These are phyloP conservation scores for Allantophomopsis lycopodina DNA, from an alignment of 2,329 filamentous ascomycete genomes.

Conservation along the genomic window DNA sequence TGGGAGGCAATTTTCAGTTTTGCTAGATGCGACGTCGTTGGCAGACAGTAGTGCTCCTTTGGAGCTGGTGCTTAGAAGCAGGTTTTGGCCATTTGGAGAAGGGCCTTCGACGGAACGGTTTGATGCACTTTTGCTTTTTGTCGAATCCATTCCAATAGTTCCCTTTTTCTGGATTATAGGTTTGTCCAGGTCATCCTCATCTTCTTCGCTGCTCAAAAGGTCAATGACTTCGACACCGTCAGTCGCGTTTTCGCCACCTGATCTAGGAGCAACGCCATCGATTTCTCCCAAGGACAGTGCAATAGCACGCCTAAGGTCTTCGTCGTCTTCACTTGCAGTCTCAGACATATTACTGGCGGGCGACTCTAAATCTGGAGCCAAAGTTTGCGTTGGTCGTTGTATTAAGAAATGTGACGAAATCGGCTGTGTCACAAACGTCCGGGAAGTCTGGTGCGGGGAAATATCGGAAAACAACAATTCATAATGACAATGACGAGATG, in stretches of 20 bases:
- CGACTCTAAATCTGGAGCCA: no score
- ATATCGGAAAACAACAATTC: no score
- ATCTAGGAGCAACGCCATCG: neutral
- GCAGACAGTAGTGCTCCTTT: neutral
- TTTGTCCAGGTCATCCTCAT: slow-evolving; percentile 16
- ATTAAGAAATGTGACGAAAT: no score
- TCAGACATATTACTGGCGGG: slow-evolving; percentile 12
- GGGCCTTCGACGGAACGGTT: slow-evolving; percentile 5
- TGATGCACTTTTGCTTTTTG: neutral
- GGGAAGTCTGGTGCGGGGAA: no score
- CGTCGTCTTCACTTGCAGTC: slow-evolving; percentile 29
- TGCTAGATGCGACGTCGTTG: neutral
- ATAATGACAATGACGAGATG: no score
- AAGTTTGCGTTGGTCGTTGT: no score
- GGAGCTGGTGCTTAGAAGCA: neutral
- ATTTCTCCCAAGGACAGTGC: slow-evolving; percentile 35
- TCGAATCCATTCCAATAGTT: neutral
- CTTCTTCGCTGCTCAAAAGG: slow-evolving; percentile 19
- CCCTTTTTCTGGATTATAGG: slow-evolving; percentile 8
- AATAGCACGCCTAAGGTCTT: slow-evolving; percentile 46
- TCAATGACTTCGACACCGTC: slow-evolving; percentile 10
- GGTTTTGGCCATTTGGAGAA: neutral
- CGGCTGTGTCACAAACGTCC: no score
- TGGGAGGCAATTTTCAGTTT: neutral
- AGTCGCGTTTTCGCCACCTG: neutral